Evolutionary conservation across 768 basidiomycete genomes (phyloP), one percentile per base, ranked within the genome.

Genomic region (Leucogyrophana mollusca): DNA sequence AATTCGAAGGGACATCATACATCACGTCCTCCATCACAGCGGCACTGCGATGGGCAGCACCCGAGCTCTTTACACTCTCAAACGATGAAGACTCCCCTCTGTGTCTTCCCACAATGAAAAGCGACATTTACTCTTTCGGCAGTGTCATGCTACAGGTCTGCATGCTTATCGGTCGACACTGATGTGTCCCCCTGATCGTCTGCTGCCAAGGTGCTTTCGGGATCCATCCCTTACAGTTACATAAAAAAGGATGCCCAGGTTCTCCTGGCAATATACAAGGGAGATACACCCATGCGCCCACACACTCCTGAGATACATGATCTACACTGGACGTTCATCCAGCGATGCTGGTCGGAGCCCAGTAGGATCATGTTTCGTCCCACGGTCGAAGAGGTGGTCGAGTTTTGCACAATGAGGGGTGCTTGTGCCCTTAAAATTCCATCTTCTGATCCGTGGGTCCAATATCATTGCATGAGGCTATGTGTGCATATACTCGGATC

Each of bases 31-130:
- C 58, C 41, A 57, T 74, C 43, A 55, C 57, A 3, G 64, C 70
- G 17, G 68, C 73, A 8, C 59, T 75, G 25, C 67, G 75, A 0
- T 77, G 74, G 73, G 65, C 65, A 2, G 73, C 76, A 17, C 59
- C 73, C 0, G 56, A 68, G 14, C 59, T 77, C 1, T 73, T 72
- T 48, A 61, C 49, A 16, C 22, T 49, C 18, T 40, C 55, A 4
- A 58, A 64, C 1, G 40, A 30, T 2, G 1, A 9, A 13, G n/a
- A n/a, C n/a, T n/a, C n/a, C n/a, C n/a, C n/a, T n/a, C n/a, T n/a
- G n/a, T 21, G 20, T 6, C 11, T 4, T 0, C 23, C 2, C 13
- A 54, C 56, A 4, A 34, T 39, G 3, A 46, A 54, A n/a, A 53
- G 51, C 25, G 61, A 63, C 44, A 49, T 64, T 4, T 66, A 66